These are phyloP conservation scores for Phanerochaete sordida DNA, from an alignment of 768 basidiomycete species.

Conservation along the genomic window DNA sequence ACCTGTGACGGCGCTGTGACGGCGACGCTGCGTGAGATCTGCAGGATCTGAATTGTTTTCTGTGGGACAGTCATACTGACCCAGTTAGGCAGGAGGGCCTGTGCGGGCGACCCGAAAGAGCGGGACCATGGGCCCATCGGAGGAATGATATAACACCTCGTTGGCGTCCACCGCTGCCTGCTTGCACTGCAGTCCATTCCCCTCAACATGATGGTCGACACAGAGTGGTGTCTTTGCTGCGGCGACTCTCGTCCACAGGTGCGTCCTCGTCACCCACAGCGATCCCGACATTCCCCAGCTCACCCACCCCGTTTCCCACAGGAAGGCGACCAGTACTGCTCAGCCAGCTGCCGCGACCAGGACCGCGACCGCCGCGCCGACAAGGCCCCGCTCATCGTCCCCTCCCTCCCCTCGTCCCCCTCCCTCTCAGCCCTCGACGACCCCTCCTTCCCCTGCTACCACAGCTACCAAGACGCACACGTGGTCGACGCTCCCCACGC, in stretches of 20 bases:
- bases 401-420: constrained; percentile 2
- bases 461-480: background rate
- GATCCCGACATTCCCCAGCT: background rate
- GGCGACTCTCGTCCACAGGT: background rate
- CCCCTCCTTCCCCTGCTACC: background rate
- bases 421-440: constrained; percentile 2
- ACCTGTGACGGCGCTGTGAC: background rate
- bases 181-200: background rate
- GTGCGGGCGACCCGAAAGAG: background rate
- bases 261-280: background rate
- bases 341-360: background rate
- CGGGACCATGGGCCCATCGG: background rate
- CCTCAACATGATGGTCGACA: constrained; percentile 6
- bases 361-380: background rate
- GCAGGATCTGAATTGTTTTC: background rate
- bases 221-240: constrained; percentile 5
- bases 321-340: background rate
- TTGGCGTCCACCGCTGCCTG: background rate
- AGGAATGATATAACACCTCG: background rate
- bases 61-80: background rate
- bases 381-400: background rate
- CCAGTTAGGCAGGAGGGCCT: background rate
- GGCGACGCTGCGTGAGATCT: background rate
- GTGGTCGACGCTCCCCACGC: background rate
- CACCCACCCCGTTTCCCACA: background rate